Percentiles rank a stretch among this genome's conserved stretches.
These are phyloP conservation scores for Senna tora DNA, from an alignment of 306 rosid species.

Conservation along the genomic window DNA sequence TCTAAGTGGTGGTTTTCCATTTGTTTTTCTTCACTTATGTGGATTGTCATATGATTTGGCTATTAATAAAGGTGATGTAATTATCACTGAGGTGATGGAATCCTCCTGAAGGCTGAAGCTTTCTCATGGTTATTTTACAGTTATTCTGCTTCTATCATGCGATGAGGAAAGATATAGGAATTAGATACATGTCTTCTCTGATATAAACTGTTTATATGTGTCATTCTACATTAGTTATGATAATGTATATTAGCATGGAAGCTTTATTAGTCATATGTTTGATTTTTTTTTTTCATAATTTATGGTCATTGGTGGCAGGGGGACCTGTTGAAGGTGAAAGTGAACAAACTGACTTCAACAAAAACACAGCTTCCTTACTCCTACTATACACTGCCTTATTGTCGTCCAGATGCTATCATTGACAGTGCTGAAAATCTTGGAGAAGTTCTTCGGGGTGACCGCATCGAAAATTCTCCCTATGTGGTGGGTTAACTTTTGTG, in stretches of 20 bases:
- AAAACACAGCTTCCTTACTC: conserved; percentile 76
- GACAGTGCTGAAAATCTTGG: conserved; percentile 85
- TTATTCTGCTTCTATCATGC: conserved; percentile 15
- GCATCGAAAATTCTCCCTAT: conserved; percentile 71
- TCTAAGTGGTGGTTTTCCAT: not conserved
- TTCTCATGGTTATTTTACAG: not conserved
- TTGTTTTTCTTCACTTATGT: not conserved
- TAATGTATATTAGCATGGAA: not conserved
- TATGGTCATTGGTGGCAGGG: conserved; percentile 49
- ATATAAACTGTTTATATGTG: not conserved
- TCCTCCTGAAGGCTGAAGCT: too few species aligned
- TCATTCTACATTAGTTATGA: not conserved
- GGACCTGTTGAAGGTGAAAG: conserved; percentile 61
- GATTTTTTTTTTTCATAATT: not conserved
- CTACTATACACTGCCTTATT: conserved; percentile 66
- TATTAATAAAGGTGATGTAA: not conserved
- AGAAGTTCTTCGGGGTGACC: conserved; percentile 80
- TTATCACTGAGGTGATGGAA: not conserved
- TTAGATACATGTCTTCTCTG: not conserved
- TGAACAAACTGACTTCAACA: conserved; percentile 67
- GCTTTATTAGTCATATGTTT: not conserved
- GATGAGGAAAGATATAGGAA: not conserved
- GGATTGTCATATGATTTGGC: too few species aligned
- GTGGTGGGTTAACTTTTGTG: conserved; percentile 46
- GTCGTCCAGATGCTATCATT: conserved; percentile 56